Base-by-base conservation (phyloP, 192 early-diverging fungal species). In the Mycoemilia scoparia region DNA sequence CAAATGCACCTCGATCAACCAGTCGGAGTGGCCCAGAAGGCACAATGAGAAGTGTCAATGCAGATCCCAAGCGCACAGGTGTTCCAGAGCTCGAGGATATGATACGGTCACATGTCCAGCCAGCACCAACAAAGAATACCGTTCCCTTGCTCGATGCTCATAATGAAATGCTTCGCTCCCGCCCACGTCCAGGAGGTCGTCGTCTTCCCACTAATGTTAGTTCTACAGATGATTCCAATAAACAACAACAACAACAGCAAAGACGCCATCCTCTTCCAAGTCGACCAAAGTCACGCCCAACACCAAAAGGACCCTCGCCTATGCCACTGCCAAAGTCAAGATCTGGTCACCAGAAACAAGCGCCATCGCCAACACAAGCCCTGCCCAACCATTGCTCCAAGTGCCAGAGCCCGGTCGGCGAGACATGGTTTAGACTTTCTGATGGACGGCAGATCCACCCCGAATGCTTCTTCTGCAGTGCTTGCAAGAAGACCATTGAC, bases 371-470 rank as follows among this genome's bases (percentile, higher is more conserved):
- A 28, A 9, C 27, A 28, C 27, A 10, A 12, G 12, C 27, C 27
- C 9, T 23, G 12, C 53, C 57, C 8, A 57, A 57, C 32, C 43
- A 44, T 30, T 66, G 64, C 15, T 53, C 64, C 4, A 49, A 51
- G 3, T 66, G 64, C 43, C 13, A 27, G 0, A 33, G 33, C 4
- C 19, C 39, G 11, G 57, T 66, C 17, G 50, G 49, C 16, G 64
- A 60, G 10, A 66, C 58, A 4, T 66, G 58, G 57, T 57, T 66
- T 45, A 36, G 57, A 10, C 54, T 66, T 10, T 56, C 57, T 3
- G 64, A 66, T 24, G 64, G 58, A 7, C 54, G 64, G 8, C 64
- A 66, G 41, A 49, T 66, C 19, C 64, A 66, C 27, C 51, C 52
- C 24, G 64, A 61, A 36, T 66, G 64, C 40, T 66, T 66, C 34